A percentile compares a stretch with the other conserved stretches of the same genome.
phyloP scores from a whole-genome alignment of 192 early-diverging fungal species.

The Backusella luteola region DNA sequence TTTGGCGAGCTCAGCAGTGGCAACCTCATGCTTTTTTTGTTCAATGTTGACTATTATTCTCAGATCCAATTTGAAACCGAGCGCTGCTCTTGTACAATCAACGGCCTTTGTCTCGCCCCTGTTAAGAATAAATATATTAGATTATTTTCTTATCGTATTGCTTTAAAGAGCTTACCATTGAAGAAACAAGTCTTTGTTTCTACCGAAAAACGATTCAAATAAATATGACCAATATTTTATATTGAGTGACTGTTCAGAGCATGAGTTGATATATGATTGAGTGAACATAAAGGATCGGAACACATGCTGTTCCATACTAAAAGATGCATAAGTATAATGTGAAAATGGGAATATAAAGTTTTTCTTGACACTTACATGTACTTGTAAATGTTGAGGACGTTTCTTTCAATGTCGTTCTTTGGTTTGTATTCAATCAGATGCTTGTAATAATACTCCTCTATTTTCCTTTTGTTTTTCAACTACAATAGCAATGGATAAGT shows the following conservation, averaged over 20 bases:
- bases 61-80: too few species aligned
- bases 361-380: too few species aligned
- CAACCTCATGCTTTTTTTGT: too few species aligned
- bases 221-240: conserved; percentile 1
- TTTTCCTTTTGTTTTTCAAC: not conserved
- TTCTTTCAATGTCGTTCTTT: not conserved
- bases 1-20: too few species aligned
- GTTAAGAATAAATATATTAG: conserved; percentile 1
- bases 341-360: too few species aligned
- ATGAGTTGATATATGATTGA: not conserved
- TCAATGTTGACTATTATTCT: too few species aligned
- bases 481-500: not conserved
- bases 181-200: not conserved
- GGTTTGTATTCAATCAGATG: not conserved
- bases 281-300: not conserved
- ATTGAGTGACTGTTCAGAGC: not conserved
- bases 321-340: too few species aligned
- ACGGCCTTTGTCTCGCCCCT: not conserved
- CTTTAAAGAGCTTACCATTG: not conserved
- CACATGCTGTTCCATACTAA: not conserved
- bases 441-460: not conserved
- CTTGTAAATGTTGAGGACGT: not conserved
- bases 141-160: not conserved
- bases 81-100: not conserved
- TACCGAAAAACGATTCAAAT: conserved; percentile 1